phyloP scores from a whole-genome alignment of 2,329 filamentous ascomycete species.

The Pyrenophora teres region DNA sequence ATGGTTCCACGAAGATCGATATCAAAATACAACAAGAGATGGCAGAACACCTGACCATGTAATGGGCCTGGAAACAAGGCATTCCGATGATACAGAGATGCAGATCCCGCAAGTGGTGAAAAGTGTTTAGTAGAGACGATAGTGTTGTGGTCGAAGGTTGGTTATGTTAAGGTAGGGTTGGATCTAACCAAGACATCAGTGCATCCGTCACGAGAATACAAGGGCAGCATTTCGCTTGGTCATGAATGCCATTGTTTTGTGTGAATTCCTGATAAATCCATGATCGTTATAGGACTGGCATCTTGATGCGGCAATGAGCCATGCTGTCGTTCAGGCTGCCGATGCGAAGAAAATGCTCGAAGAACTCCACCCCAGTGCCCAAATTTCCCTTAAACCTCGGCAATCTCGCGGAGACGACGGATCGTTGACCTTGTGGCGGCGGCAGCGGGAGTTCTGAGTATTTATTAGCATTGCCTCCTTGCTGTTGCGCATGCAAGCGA shows the following conservation, averaged over 20 bases:
- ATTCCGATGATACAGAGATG: too few species aligned
- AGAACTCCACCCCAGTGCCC: conserved; percentile 42
- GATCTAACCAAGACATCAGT: neutral
- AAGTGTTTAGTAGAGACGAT: too few species aligned
- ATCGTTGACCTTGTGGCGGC: conserved; percentile 95
- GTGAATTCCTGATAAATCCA: conserved; percentile 42
- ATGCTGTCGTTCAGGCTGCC: conserved; percentile 37
- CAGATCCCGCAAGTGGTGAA: too few species aligned
- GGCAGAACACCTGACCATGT: too few species aligned
- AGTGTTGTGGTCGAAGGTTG: too few species aligned
- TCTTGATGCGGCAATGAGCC: conserved; percentile 38
- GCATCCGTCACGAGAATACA: neutral
- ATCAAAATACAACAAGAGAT: too few species aligned
- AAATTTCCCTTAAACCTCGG: conserved; percentile 74
- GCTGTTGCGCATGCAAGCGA: neutral
- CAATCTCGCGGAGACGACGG: conserved; percentile 95
- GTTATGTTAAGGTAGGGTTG: too few species aligned
- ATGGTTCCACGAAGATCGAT: too few species aligned
- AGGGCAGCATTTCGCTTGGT: conserved; percentile 20
- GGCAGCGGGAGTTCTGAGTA: conserved; percentile 81
- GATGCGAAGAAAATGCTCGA: conserved; percentile 44
- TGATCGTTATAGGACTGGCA: conserved; percentile 44
- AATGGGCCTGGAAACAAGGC: too few species aligned
- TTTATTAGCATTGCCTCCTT: conserved; percentile 30
- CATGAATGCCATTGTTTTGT: conserved; percentile 46